A percentile compares a stretch with the other conserved stretches of the same genome.
Evolutionary conservation across 106 monocot genomes (phyloP).

Genomic region (Amphibolis antarctica): DNA sequence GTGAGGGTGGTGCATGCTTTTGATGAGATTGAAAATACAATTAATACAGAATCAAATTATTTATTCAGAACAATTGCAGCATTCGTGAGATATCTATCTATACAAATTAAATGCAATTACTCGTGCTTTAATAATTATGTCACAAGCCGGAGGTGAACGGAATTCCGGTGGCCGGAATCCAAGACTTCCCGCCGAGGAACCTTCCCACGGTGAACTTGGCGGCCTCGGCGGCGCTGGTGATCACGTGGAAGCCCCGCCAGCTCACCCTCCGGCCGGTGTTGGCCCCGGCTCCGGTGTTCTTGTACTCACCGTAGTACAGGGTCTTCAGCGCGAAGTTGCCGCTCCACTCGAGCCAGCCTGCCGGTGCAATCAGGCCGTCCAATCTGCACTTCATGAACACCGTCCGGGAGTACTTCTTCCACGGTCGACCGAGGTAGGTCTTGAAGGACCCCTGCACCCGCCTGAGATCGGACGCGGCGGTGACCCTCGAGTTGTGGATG

Average conservation of each 20-base stretch:
- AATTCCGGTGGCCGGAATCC: background rate
- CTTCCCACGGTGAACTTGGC: constrained; percentile 13
- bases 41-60: too few relatives aligned
- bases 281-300: constrained; percentile 16
- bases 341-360: constrained; percentile 19
- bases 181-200: constrained; percentile 2
- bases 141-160: too few relatives aligned
- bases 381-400: constrained; percentile 45
- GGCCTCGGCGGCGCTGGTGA: constrained; percentile 13
- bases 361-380: constrained; percentile 1
- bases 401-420: constrained; percentile 14
- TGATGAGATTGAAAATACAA: too few relatives aligned
- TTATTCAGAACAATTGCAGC: too few relatives aligned
- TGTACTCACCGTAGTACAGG: constrained; percentile 15
- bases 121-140: too few relatives aligned
- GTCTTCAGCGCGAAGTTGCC: constrained; percentile 13
- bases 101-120: too few relatives aligned
- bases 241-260: constrained; percentile 8
- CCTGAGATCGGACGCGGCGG: background rate
- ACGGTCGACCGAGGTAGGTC: constrained; percentile 16
- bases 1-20: too few relatives aligned
- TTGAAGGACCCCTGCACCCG: constrained; percentile 2
- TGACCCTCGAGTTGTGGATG: constrained; percentile 36
- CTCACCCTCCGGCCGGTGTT: constrained; percentile 1
- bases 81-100: too few relatives aligned